Conservation (phyloP, 129 eudicot species). For the Artemisia argyi region DNA sequence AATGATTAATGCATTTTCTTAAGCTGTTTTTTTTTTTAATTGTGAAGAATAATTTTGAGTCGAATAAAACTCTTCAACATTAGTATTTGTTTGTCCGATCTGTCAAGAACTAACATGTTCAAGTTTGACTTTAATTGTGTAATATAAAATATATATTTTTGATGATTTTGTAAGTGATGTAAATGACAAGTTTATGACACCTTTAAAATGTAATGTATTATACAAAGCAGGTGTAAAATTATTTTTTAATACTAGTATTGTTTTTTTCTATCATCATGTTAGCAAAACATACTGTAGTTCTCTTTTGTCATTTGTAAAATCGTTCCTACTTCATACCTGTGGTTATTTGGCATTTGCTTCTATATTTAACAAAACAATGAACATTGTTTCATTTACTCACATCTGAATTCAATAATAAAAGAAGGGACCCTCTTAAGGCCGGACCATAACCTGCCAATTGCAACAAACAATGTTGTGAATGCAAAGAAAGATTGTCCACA, state of each 20-base stretch:
- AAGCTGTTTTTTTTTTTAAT: no score
- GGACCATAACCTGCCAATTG: constrained; percentile 10
- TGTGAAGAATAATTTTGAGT: no score
- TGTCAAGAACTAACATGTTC: constrained; percentile 11
- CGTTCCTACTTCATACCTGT: not conserved
- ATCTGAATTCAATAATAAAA: not conserved
- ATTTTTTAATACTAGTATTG: no score
- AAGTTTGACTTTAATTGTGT: constrained; percentile 8
- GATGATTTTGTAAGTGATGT: no score
- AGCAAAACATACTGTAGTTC: no score
- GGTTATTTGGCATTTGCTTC: not conserved
- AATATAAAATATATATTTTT: not conserved
- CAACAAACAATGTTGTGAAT: constrained; percentile 7
- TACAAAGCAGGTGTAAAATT: no score
- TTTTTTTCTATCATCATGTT: no score
- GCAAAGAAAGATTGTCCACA: constrained; percentile 29
- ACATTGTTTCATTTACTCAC: not conserved
- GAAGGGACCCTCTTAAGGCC: constrained; percentile 4
- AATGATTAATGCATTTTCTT: no score
- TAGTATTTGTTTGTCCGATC: not conserved
- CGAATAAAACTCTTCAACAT: not conserved
- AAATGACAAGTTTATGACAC: no score
- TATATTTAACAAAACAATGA: not conserved
- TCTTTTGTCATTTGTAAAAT: not conserved
- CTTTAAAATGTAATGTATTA: no score